phyloP scores from a whole-genome alignment of 1,139 yeast species.

The Hansenula lynferdii region DNA sequence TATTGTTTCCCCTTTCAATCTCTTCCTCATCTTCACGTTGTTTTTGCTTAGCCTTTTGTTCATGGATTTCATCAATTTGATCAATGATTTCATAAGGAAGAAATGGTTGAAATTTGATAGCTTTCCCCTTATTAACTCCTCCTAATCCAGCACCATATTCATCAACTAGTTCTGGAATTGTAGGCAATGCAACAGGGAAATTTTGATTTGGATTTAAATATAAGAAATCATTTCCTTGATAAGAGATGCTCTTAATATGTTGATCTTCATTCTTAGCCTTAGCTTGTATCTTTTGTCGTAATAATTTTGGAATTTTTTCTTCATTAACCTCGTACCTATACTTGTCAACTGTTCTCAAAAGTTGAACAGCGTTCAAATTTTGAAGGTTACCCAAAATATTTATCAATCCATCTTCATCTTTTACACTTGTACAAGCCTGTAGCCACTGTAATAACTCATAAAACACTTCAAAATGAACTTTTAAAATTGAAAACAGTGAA shows the following conservation, averaged over 20 bases:
- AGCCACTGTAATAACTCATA: slow-evolving; percentile 85
- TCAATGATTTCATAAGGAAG: slow-evolving; percentile 58
- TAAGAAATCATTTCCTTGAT: slow-evolving; percentile 9
- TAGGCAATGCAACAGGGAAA: slow-evolving; percentile 47
- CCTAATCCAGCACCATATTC: slow-evolving; percentile 61
- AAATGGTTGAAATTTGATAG: slow-evolving; percentile 55
- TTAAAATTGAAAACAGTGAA: slow-evolving; percentile 39
- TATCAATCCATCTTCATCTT: slow-evolving; percentile 50
- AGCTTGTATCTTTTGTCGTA: slow-evolving; percentile 24
- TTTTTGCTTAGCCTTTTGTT: slow-evolving; percentile 28
- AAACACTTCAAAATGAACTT: slow-evolving; percentile 64
- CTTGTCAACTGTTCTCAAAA: slow-evolving; percentile 65
- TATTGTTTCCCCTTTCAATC: too few relatives aligned
- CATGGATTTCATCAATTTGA: slow-evolving; percentile 57
- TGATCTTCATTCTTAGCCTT: slow-evolving; percentile 31
- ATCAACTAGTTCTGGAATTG: slow-evolving; percentile 51
- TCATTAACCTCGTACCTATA: slow-evolving; percentile 88
- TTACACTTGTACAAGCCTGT: slow-evolving; percentile 70
- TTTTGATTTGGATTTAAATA: slow-evolving; percentile 18
- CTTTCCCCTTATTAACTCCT: slow-evolving; percentile 40
- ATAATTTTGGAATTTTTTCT: slow-evolving; percentile 46
- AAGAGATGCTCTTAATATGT: slow-evolving; percentile 16
- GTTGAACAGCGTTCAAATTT: slow-evolving; percentile 62
- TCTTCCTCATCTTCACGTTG: slow-evolving; percentile 1
- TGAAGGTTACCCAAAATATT: slow-evolving; percentile 55